Base-by-base conservation (phyloP, 495 filamentous ascomycete genomes). In the Darksidea phi region DNA sequence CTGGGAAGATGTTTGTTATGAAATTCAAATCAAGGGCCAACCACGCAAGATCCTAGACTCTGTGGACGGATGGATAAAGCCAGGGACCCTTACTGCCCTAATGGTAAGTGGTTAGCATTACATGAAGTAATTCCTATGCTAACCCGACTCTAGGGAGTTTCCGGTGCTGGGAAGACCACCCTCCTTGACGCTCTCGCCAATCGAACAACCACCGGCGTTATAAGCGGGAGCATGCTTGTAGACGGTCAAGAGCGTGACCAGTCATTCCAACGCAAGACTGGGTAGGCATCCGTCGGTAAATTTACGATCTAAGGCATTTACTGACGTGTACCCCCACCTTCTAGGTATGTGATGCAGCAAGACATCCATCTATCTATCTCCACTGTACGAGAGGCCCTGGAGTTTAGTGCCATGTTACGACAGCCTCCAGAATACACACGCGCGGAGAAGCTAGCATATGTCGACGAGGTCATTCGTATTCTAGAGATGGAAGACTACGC, bases 161-260 rank as follows among this genome's bases (percentile, higher is more conserved):
- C 64, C 18, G 67, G 67, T 0, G 67, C 67, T 34, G 67, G 67
- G 1, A 70, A 70, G 37, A 70, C 67, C 0, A 60, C 64, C 2
- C 50, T 70, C 1, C 59, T 70, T 12, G 55, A 70, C 54, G 25
- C 42, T 1, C 37, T 70, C 2, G 64, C 67, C 20, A 23, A 43
- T 20, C 58, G 67, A 28, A 42, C 52, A 8, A 57, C 41, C 8
- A 53, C 53, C 1, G 67, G 67, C 21, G 51, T 67, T 1, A 46
- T 69, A 5, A 57, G 24, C 8, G 67, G 67, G 18, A 34, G 47
- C 13, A 57, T 69, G 41, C 23, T 59, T 11, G 63, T 69, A 11
- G 55, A 58, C 37, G 64, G 59, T 6, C 37, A 48, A 24, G 34
- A 26, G 6, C 53, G 48, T 25, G 67, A 63, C 32, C 13, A 41